These are phyloP conservation scores for Agaricales sp. DNA, from an alignment of 1,284 basidiomycete species.

Conservation along the genomic window DNA sequence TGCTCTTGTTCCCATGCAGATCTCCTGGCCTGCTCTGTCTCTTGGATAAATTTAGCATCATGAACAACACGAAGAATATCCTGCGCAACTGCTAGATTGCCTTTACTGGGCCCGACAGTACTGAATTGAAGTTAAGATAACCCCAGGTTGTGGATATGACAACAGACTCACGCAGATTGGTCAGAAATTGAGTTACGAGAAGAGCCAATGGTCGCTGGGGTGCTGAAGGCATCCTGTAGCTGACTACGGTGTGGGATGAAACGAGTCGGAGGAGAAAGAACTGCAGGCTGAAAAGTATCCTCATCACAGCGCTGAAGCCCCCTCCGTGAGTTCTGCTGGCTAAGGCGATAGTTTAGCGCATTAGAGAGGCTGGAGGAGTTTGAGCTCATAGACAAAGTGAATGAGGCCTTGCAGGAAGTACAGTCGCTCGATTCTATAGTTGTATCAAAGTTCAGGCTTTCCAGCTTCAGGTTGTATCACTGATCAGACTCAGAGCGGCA, in stretches of 20 bases:
- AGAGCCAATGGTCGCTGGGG: no score
- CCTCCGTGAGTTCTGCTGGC: background rate
- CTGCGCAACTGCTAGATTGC: conserved; percentile 15
- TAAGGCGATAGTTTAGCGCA: background rate
- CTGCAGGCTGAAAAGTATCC: background rate
- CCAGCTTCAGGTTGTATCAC: no score
- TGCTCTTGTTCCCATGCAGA: conserved; percentile 59
- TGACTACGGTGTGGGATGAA: background rate
- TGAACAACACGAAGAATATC: conserved; percentile 45
- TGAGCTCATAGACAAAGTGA: background rate
- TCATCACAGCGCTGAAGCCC: background rate
- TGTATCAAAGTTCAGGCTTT: no score
- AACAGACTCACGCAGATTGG: no score
- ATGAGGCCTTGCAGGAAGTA: no score
- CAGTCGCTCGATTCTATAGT: conserved; percentile 1
- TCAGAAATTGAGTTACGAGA: no score
- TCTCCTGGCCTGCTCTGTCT: conserved; percentile 45
- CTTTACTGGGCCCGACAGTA: background rate
- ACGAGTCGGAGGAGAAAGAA: background rate
- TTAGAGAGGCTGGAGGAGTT: background rate
- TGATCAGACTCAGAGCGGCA: background rate
- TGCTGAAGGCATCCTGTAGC: background rate
- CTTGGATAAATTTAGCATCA: conserved; percentile 43
- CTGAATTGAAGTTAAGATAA: conserved; percentile 8
- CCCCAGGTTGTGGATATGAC: no score